Percentiles rank a stretch among this genome's conserved stretches.
Evolutionary conservation across 208 protist species (phyloP).

Genomic region (Blastocrithidia nonstop): DNA sequence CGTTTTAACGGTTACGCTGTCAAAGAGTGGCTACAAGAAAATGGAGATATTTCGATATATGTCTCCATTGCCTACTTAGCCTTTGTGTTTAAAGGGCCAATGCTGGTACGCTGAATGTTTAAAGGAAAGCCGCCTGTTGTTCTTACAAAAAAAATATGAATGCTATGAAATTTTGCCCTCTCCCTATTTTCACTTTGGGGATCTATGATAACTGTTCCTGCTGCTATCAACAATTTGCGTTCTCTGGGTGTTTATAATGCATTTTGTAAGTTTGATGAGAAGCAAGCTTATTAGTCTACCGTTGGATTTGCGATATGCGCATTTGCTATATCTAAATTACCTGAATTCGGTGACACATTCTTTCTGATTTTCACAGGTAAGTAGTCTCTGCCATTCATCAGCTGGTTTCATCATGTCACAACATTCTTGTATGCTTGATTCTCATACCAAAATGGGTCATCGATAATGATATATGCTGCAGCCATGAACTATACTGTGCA

Average conservation of each 20-base stretch:
- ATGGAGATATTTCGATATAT: slow-evolving; percentile 34
- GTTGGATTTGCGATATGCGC: slow-evolving; percentile 59
- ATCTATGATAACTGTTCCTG: slow-evolving; percentile 29
- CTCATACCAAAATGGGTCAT: slow-evolving; percentile 33
- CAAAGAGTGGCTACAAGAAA: slow-evolving; percentile 12
- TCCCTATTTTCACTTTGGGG: slow-evolving; percentile 71
- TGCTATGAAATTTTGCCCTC: slow-evolving; percentile 76
- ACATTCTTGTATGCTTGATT: slow-evolving; percentile 85
- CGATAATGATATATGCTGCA: slow-evolving; percentile 41
- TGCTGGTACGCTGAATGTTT: slow-evolving; percentile 15
- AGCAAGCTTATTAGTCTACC: slow-evolving; percentile 35
- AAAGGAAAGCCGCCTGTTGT: too few relatives aligned
- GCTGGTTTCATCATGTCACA: slow-evolving; percentile 88
- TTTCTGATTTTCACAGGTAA: slow-evolving; percentile 68
- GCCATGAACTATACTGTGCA: slow-evolving; percentile 91
- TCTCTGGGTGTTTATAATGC: slow-evolving; percentile 27
- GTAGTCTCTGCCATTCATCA: slow-evolving; percentile 52
- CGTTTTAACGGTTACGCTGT: slow-evolving; percentile 21
- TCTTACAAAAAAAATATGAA: too few relatives aligned
- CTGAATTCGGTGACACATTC: slow-evolving; percentile 74
- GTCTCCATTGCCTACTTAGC: slow-evolving; percentile 35
- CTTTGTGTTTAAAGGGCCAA: slow-evolving; percentile 35
- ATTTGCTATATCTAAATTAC: slow-evolving; percentile 73
- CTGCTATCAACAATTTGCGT: slow-evolving; percentile 10
- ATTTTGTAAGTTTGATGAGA: slow-evolving; percentile 47